These are phyloP conservation scores for Trypethelium eluteriae DNA, from an alignment of 495 filamentous ascomycete genomes.

Conservation along the genomic window DNA sequence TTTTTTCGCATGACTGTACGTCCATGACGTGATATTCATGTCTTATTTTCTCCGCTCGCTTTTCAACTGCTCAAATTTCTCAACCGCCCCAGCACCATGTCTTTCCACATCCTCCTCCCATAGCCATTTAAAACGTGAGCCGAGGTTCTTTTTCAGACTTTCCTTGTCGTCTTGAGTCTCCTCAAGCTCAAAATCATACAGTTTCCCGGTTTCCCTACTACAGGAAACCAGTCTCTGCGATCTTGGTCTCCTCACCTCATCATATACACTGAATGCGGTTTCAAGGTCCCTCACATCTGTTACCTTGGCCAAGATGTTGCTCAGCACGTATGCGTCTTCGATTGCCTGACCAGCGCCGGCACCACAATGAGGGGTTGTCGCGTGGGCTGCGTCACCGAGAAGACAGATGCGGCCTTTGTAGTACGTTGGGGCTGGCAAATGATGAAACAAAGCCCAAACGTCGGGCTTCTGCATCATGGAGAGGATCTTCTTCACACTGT, in stretches of 20 bases:
- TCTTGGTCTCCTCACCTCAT: constrained; percentile 47
- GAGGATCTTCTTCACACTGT: constrained; percentile 41
- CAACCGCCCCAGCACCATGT: constrained; percentile 25
- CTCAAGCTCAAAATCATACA: constrained; percentile 31
- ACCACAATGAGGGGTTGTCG: constrained; percentile 62
- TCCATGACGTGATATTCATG: neutral
- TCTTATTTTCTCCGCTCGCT: neutral
- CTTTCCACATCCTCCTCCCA: constrained; percentile 42
- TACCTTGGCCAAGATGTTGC: constrained; percentile 46
- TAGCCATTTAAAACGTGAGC: constrained; percentile 55
- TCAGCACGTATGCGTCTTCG: constrained; percentile 57
- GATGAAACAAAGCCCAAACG: constrained; percentile 59
- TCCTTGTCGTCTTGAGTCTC: constrained; percentile 31
- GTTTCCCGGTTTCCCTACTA: constrained; percentile 28
- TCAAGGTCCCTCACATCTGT: constrained; percentile 35
- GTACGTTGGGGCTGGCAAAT: constrained; percentile 49
- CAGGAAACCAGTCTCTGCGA: constrained; percentile 27
- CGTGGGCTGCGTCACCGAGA: constrained; percentile 64
- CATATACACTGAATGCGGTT: constrained; percentile 55
- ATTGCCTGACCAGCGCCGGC: constrained; percentile 61
- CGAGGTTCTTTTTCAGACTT: constrained; percentile 33
- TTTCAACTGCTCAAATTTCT: neutral
- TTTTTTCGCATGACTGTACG: neutral
- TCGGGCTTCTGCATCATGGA: constrained; percentile 40
- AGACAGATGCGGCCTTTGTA: constrained; percentile 49